Base-by-base conservation (phyloP, 2,329 filamentous ascomycete species). In the Colletotrichum spaethianum region DNA sequence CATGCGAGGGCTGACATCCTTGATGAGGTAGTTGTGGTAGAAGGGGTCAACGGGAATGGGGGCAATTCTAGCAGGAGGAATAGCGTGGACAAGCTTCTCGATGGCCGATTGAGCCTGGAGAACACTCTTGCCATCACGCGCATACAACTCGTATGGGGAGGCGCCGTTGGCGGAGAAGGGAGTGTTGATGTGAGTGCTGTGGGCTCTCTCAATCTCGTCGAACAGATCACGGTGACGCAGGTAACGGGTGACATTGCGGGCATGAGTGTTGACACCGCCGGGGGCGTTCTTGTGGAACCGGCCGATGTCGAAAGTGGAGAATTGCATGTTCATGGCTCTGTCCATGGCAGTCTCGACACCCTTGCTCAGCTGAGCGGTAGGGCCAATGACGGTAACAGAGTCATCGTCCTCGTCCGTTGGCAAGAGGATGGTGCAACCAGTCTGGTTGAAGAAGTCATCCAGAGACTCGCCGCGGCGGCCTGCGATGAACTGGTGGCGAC, bases 401-500 rank as follows among this genome's bases (percentile, higher is more conserved):
- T 98, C 94, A 57, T 94, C 93, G 69, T 96, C 93, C 64, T 94
- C 91, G 31, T 92, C 90, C 33, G 87, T 87, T 9, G 94, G 96
- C 56, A 98, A 83, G 69, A 98, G 89, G 72, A 98, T 92, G 53
- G 93, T 90, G 82, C 96, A 99, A 74, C 96, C 96, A 70, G 96
- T 98, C 78, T 98, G 91, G 56, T 92, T 89, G 75, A 98, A 91
- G 86, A 99, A 98, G 56, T 98, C 91, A 70, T 98, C 91, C 42
- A 94, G 87, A 23, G 94, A 91, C 73, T 93, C 89, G 73, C 94
- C 95, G 73, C 92, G 90, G 73, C 96, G 92, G 63, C 96, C 96
- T 74, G 98, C 92, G 79, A 99, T 96, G 86, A 98, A 98, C 81
- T 97, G 95, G 81, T 98, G 96, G 63, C 94, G 92, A 60, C 94